A percentile compares a stretch with the other conserved stretches of the same genome.
phyloP scores from a whole-genome alignment of 2,329 filamentous ascomycete species.

The Diaporthe caulivora region DNA sequence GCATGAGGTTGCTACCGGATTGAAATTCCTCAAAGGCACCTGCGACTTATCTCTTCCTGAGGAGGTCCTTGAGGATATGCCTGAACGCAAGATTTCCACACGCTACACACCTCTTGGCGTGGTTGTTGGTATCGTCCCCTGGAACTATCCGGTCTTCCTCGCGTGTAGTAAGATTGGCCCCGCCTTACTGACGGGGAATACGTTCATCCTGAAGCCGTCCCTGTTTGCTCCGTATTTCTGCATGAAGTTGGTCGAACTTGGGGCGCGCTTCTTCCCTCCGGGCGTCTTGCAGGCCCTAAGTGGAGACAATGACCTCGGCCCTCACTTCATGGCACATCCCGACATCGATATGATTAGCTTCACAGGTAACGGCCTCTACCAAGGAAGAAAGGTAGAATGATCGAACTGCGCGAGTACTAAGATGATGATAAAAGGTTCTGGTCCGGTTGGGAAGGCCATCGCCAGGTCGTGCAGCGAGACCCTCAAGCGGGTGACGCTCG shows the following conservation, averaged over 20 bases:
- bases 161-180: constrained; percentile 62
- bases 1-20: background rate
- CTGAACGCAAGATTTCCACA: constrained; percentile 4
- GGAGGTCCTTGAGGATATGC: constrained; percentile 10
- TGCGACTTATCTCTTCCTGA: constrained; percentile 5
- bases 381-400: constrained; percentile 44
- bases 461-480: constrained; percentile 56
- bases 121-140: constrained; percentile 22
- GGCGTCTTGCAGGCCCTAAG: constrained; percentile 72
- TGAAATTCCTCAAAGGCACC: background rate
- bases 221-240: constrained; percentile 69
- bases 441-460: constrained; percentile 49
- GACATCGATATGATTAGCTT: constrained; percentile 73
- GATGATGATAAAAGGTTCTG: background rate
- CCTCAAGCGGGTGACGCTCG: constrained; percentile 59
- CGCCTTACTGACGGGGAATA: constrained; percentile 68
- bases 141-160: constrained; percentile 29
- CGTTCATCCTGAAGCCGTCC: constrained; percentile 68
- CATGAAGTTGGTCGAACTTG: constrained; percentile 72
- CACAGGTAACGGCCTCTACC: constrained; percentile 63
- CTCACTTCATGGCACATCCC: constrained; percentile 69
- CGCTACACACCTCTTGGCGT: constrained; percentile 22
- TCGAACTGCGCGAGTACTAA: background rate
- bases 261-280: constrained; percentile 67
- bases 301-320: constrained; percentile 71